Base-by-base conservation (phyloP, 441 rosid species). In the Theobroma grandiflorum region DNA sequence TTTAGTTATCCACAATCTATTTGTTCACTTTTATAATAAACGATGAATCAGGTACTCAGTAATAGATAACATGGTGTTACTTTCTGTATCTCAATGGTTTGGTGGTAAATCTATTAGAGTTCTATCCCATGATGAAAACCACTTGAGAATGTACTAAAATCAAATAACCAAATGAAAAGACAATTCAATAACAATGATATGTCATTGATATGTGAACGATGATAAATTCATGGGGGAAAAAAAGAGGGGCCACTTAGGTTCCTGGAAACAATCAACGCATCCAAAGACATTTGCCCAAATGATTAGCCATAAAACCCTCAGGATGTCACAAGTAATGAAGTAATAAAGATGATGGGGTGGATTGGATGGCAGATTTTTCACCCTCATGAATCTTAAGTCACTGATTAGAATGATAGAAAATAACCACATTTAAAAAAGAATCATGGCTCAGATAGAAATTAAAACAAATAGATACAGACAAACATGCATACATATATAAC, bases 41-140 rank as follows among this genome's bases (percentile, higher is more conserved):
- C 3, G 49, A 55, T 55, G 63, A 26, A 43, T 52, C 71, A 58
- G n/a, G 61, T 8, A 43, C 58, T 80, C 40, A 18, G 10, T 77
- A 42, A 70, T 49, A 20, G 59, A 70, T 70, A 33, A 70, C 49
- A 49, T 64, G 70, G n/a, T 47, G 43, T 58, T 22, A 55, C 38
- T 18, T 68, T 15, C n/a, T 74, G 61, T 47, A 47, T 63, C 42
- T 14, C 53, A 16, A 40, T 20, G 40, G 57, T 59, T 53, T 20
- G 66, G 2, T 38, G 65, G 9, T 26, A 53, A 78, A 69, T 33
- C 10, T 45, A 75, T 12, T 38, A n/a, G 16, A 67, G 31, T 22
- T 33, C 58, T 26, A 63, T 37, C 35, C 33, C 49, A 38, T 62
- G 4, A 70, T 4, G 1, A 70, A 57, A 69, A 40, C 50, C 18